Evolutionary conservation across 2,329 filamentous ascomycete genomes (phyloP).

Genomic region (Coniochaeta sp.): DNA sequence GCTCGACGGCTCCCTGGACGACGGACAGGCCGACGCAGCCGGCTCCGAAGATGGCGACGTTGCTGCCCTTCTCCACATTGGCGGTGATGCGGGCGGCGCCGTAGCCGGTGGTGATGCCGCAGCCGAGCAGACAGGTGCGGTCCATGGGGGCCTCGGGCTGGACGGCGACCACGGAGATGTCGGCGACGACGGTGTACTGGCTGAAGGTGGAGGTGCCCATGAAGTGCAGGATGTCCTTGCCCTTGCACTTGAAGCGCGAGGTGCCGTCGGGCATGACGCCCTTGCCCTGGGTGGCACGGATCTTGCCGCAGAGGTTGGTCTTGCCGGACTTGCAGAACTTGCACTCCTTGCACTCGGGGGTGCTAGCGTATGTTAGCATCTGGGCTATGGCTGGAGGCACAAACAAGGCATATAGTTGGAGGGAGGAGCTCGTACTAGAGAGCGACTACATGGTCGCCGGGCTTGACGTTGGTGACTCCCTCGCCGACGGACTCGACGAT

Average conservation of each 20-base stretch:
- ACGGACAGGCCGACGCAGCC: conserved; percentile 94
- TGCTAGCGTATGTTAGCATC: conserved; percentile 45
- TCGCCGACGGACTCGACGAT: conserved; percentile 91
- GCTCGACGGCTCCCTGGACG: conserved; percentile 85
- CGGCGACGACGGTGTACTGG: conserved; percentile 96
- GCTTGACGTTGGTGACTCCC: conserved; percentile 90
- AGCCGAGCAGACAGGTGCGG: conserved; percentile 90
- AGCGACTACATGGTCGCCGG: conserved; percentile 83
- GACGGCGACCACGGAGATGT: conserved; percentile 95
- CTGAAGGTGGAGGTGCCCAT: conserved; percentile 99
- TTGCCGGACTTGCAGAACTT: conserved; percentile 99
- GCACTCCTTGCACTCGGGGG: conserved; percentile 94
- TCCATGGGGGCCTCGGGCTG: conserved; percentile 90
- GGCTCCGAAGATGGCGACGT: conserved; percentile 86
- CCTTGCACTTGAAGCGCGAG: conserved; percentile 87
- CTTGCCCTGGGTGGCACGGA: conserved; percentile 90
- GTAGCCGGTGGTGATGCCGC: conserved; percentile 97
- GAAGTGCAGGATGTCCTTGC: conserved; percentile 93
- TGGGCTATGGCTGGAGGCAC: conserved; percentile 8
- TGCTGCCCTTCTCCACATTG: conserved; percentile 82
- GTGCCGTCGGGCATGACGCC: conserved; percentile 98
- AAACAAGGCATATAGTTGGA: conserved; percentile 7
- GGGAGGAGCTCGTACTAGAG: conserved; percentile 60
- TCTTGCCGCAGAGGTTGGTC: conserved; percentile 99
- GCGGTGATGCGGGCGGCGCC: conserved; percentile 92